A percentile compares a stretch with the other conserved stretches of the same genome.
Conservation (phyloP, 352 stramenopile genomes). For the Phytophthora podocarpi region DNA sequence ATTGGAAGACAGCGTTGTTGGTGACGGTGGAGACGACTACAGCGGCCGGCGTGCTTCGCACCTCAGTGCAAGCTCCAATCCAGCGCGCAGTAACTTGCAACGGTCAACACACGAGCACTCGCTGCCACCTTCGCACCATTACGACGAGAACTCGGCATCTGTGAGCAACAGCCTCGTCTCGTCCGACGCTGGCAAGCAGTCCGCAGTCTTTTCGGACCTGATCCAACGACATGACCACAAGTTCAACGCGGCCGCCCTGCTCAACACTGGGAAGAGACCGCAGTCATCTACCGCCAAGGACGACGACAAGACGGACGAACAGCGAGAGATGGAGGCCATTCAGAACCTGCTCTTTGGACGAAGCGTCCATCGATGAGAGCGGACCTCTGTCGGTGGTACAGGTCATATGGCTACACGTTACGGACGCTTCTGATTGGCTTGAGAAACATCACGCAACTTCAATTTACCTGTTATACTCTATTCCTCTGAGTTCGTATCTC, state of each 20-base stretch:
- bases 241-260: slow-evolving; percentile 18
- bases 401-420: slow-evolving; percentile 22
- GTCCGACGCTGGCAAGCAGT: slow-evolving; percentile 2
- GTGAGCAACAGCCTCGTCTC: slow-evolving; percentile 32
- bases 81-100: neutral
- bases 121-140: neutral
- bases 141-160: slow-evolving; percentile 28
- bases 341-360: slow-evolving; percentile 54
- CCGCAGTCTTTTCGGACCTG: slow-evolving; percentile 8
- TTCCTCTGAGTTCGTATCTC: slow-evolving; percentile 22
- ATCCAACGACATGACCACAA: slow-evolving; percentile 16
- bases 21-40: neutral
- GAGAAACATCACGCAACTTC: slow-evolving; percentile 19
- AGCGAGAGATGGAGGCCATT: slow-evolving; percentile 69
- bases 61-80: neutral
- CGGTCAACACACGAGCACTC: neutral
- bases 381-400: slow-evolving; percentile 1
- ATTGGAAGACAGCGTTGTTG: slow-evolving; percentile 3
- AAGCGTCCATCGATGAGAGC: slow-evolving; percentile 2
- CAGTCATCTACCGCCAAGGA: neutral
- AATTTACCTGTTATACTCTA: slow-evolving; percentile 23
- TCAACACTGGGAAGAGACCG: slow-evolving; percentile 6
- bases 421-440: slow-evolving; percentile 16
- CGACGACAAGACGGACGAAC: slow-evolving; percentile 48
- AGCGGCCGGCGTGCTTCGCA: neutral